phyloP scores from a whole-genome alignment of 1,284 basidiomycete genomes.

The Cryptococcus depauperatus region DNA sequence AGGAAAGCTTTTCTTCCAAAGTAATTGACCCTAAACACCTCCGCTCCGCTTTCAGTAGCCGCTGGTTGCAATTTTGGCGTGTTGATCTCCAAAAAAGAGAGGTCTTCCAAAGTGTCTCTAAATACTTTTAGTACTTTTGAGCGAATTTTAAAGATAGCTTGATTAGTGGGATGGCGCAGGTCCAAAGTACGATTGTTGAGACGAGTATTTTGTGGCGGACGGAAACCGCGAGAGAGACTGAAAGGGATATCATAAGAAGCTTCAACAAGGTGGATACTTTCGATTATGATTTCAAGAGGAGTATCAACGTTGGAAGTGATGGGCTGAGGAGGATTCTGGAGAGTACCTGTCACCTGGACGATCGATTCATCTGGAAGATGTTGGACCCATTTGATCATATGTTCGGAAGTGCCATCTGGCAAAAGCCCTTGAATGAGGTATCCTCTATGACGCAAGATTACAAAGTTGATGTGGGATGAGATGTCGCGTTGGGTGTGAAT shows the following conservation, averaged over 20 bases:
- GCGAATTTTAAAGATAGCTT: constrained; percentile 50
- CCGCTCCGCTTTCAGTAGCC: constrained; percentile 89
- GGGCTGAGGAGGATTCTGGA: constrained; percentile 45
- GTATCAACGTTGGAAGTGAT: constrained; percentile 47
- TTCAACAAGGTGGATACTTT: constrained; percentile 23
- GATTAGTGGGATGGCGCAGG: constrained; percentile 49
- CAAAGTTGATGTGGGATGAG: constrained; percentile 47
- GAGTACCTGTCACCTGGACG: constrained; percentile 47
- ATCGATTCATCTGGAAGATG: constrained; percentile 47
- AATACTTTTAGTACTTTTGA: constrained; percentile 48
- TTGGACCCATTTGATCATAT: constrained; percentile 50
- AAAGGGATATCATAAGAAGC: constrained; percentile 24
- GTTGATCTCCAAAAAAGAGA: constrained; percentile 60
- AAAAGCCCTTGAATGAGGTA: constrained; percentile 49
- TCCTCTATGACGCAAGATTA: constrained; percentile 47
- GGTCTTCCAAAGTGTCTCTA: constrained; percentile 46
- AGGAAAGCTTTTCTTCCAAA: constrained; percentile 60
- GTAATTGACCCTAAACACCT: constrained; percentile 92
- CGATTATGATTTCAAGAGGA: constrained; percentile 48
- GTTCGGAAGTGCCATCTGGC: constrained; percentile 27
- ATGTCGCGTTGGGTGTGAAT: constrained; percentile 24
- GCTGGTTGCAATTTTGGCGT: constrained; percentile 92
- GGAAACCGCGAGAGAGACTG: constrained; percentile 11
- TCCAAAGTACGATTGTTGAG: constrained; percentile 48
- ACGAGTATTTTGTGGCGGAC: constrained; percentile 28